These are phyloP conservation scores for Aspergillus latus DNA, from an alignment of 2,329 filamentous ascomycete species.

Conservation along the genomic window DNA sequence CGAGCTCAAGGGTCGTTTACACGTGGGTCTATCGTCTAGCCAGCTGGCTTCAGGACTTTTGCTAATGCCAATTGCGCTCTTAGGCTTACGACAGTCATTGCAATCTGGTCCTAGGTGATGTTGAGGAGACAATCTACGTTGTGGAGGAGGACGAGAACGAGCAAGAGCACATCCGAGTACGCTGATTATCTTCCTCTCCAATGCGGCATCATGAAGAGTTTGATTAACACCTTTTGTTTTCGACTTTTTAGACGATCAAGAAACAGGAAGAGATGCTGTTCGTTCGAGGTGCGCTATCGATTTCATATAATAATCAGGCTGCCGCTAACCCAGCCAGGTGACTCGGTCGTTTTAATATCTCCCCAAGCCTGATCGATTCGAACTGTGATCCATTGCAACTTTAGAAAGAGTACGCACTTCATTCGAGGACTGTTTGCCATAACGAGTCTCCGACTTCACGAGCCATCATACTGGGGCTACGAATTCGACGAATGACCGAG, in stretches of 20 bases:
- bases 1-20: constrained; percentile 90
- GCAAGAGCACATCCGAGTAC: constrained; percentile 70
- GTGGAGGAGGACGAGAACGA: constrained; percentile 84
- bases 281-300: constrained; percentile 72
- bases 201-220: background rate
- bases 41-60: background rate
- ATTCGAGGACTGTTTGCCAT: constrained; percentile 8
- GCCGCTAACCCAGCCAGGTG: constrained; percentile 51
- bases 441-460: constrained; percentile 6
- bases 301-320: background rate
- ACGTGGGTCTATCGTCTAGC: constrained; percentile 60
- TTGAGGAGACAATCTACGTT: constrained; percentile 94
- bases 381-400: background rate
- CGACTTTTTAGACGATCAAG: constrained; percentile 71
- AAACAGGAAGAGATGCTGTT: constrained; percentile 99
- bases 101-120: constrained; percentile 92
- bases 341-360: constrained; percentile 71
- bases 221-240: constrained; percentile 1
- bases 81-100: constrained; percentile 99
- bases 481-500: constrained; percentile 8
- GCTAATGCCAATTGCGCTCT: background rate
- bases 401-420: constrained; percentile 1
- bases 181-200: constrained; percentile 21
- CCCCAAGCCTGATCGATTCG: constrained; percentile 51
- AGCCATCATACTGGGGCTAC: constrained; percentile 15